Evolutionary conservation across 805 yeast species (phyloP).

Genomic region (Cyberlindnera sargentensis): DNA sequence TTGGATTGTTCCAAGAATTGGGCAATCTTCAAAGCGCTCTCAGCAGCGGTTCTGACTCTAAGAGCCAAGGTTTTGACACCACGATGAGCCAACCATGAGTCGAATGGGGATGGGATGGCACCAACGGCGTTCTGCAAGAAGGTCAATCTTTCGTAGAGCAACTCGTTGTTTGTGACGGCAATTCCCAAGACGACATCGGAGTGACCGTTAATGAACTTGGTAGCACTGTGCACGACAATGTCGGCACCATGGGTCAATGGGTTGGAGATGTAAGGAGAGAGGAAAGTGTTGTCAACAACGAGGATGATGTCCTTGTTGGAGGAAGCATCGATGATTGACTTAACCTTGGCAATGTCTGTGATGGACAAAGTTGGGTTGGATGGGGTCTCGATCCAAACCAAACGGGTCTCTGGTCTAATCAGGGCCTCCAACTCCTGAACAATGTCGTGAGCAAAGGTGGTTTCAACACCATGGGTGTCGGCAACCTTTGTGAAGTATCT

Average conservation of each 20-base stretch:
- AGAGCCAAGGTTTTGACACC: slow-evolving; percentile 83
- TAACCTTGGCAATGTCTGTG: slow-evolving; percentile 65
- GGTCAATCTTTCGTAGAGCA: slow-evolving; percentile 53
- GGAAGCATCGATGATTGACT: slow-evolving; percentile 42
- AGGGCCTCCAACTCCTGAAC: slow-evolving; percentile 48
- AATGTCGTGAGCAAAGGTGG: slow-evolving; percentile 61
- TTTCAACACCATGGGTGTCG: slow-evolving; percentile 64
- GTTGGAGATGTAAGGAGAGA: slow-evolving; percentile 81
- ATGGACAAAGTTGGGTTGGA: slow-evolving; percentile 81
- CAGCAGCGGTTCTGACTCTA: slow-evolving; percentile 65
- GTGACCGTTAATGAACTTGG: slow-evolving; percentile 89
- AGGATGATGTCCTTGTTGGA: slow-evolving; percentile 48
- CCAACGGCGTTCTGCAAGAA: slow-evolving; percentile 87
- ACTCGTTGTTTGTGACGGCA: slow-evolving; percentile 59
- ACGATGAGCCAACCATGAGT: slow-evolving; percentile 88
- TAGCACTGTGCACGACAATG: slow-evolving; percentile 80
- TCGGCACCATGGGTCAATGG: slow-evolving; percentile 83
- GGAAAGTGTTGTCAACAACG: slow-evolving; percentile 84
- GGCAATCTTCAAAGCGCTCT: slow-evolving; percentile 63
- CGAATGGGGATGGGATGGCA: slow-evolving; percentile 85
- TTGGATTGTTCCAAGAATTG: slow-evolving; percentile 47
- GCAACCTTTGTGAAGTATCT: slow-evolving; percentile 86
- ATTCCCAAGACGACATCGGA: slow-evolving; percentile 88
- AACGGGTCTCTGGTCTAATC: slow-evolving; percentile 54
- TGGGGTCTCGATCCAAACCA: slow-evolving; percentile 87